Percentiles rank a stretch among this genome's conserved stretches.
phyloP scores from a whole-genome alignment of 129 eudicot species.

The Lactuca sativa region DNA sequence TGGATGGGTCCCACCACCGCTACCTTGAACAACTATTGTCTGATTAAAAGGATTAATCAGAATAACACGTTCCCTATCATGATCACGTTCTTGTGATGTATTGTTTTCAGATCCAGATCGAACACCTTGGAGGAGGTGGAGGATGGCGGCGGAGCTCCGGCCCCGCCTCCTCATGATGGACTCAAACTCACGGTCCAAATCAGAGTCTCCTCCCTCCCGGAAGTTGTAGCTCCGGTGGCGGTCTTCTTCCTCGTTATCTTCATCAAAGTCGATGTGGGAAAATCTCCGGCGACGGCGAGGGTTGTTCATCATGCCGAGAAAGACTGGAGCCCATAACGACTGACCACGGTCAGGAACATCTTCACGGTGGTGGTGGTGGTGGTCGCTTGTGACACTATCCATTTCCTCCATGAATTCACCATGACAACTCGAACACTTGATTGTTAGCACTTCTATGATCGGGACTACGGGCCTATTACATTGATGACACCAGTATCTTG shows the following conservation, averaged over 20 bases:
- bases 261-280: slow-evolving; percentile 44
- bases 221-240: slow-evolving; percentile 20
- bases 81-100: neutral
- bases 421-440: slow-evolving; percentile 67
- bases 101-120: slow-evolving; percentile 38
- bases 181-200: slow-evolving; percentile 54
- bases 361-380: slow-evolving; percentile 22
- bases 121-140: slow-evolving; percentile 63
- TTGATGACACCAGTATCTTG: slow-evolving; percentile 66
- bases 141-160: slow-evolving; percentile 56
- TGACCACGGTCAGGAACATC: slow-evolving; percentile 36
- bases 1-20: slow-evolving; percentile 39
- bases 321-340: slow-evolving; percentile 79
- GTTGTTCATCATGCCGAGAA: slow-evolving; percentile 84
- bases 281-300: slow-evolving; percentile 54
- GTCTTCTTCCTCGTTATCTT: slow-evolving; percentile 38
- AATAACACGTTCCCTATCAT: slow-evolving; percentile 41
- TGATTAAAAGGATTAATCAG: slow-evolving; percentile 78
- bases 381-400: slow-evolving; percentile 34
- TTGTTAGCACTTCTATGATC: slow-evolving; percentile 44
- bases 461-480: slow-evolving; percentile 58
- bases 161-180: slow-evolving; percentile 38
- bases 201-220: slow-evolving; percentile 37
- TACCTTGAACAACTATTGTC: slow-evolving; percentile 64
- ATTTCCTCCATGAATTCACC: slow-evolving; percentile 77